Conservation (phyloP, 2,329 filamentous ascomycete species). For the Verticillium longisporum region DNA sequence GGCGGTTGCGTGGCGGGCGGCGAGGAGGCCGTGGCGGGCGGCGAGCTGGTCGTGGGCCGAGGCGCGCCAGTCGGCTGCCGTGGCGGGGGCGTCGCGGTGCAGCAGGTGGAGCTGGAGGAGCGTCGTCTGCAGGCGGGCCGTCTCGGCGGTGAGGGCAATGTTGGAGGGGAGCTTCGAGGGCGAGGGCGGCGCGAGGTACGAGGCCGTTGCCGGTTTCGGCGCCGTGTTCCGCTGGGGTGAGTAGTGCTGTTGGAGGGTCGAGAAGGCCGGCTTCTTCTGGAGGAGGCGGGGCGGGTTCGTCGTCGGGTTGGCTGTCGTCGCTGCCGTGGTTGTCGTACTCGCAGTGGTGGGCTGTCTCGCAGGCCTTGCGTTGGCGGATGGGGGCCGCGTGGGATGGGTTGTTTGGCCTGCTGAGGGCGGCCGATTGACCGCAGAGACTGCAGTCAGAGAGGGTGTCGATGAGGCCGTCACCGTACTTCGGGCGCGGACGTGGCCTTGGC, state of each 20-base stretch:
- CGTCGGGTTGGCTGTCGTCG: background rate
- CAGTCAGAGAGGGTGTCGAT: slow-evolving; percentile 8
- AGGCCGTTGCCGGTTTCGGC: slow-evolving; percentile 55
- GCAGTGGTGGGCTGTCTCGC: background rate
- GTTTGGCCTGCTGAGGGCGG: slow-evolving; percentile 20
- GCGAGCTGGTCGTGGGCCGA: slow-evolving; percentile 46
- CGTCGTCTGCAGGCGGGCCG: slow-evolving; percentile 53
- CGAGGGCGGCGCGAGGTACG: slow-evolving; percentile 51
- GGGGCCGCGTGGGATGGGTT: background rate
- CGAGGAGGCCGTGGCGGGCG: slow-evolving; percentile 34
- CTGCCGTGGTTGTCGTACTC: background rate
- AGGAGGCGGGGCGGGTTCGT: slow-evolving; percentile 20
- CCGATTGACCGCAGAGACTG: slow-evolving; percentile 27
- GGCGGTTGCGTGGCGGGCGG: slow-evolving; percentile 24
- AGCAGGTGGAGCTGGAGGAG: slow-evolving; percentile 59
- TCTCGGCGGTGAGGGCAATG: slow-evolving; percentile 51
- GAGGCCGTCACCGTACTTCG: slow-evolving; percentile 30
- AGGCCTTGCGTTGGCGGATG: background rate
- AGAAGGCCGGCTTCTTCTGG: slow-evolving; percentile 44
- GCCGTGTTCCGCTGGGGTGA: slow-evolving; percentile 54
- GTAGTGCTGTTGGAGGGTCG: slow-evolving; percentile 60
- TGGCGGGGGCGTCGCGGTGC: slow-evolving; percentile 44
- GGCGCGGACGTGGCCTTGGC: slow-evolving; percentile 26
- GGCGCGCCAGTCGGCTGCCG: slow-evolving; percentile 43
- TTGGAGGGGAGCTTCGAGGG: slow-evolving; percentile 57